phyloP scores from a whole-genome alignment of 257 asterid genomes.

The Solanum neorickii region DNA sequence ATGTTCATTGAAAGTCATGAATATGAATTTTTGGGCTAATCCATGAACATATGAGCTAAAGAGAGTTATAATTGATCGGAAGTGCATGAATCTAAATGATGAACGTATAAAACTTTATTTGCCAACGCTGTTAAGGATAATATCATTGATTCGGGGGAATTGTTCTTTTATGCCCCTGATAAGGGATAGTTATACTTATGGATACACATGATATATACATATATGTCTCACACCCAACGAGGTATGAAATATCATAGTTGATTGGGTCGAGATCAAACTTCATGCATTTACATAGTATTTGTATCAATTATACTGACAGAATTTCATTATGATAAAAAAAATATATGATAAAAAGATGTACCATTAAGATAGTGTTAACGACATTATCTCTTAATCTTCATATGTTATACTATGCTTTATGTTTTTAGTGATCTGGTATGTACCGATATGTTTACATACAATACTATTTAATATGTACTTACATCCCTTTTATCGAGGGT shows the following conservation, averaged over 20 bases:
- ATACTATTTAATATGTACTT: no score
- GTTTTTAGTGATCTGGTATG: not conserved
- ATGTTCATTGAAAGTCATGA: no score
- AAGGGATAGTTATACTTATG: not conserved
- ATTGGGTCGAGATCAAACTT: not conserved
- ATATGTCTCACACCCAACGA: not conserved
- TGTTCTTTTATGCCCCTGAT: not conserved
- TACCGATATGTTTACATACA: not conserved
- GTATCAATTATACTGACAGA: not conserved
- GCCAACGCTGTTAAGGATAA: no score
- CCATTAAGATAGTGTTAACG: not conserved
- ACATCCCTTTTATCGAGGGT: not conserved
- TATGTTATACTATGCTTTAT: not conserved
- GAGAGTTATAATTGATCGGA: no score
- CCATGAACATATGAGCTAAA: no score
- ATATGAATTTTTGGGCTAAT: not conserved
- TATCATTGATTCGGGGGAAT: no score
- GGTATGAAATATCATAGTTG: not conserved
- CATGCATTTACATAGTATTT: not conserved
- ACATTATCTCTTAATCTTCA: not conserved
- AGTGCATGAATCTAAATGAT: no score
- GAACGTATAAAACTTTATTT: no score
- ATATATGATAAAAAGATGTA: no score
- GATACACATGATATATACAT: not conserved
- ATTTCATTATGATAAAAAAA: no score